Evolutionary conservation across 768 basidiomycete genomes (phyloP).

Genomic region (Amanita jacksonii): DNA sequence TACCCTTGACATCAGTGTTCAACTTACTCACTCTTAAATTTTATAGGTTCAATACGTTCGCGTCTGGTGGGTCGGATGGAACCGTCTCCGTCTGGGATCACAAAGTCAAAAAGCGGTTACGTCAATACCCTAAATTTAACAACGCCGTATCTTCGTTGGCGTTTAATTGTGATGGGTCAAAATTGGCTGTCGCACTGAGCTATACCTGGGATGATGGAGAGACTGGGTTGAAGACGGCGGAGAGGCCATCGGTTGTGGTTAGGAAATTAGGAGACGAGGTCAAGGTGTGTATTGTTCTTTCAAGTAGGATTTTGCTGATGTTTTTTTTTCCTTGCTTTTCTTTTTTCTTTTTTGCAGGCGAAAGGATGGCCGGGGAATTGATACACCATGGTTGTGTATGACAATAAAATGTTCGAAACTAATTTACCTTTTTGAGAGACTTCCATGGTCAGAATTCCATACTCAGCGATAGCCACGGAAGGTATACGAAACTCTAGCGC

Average conservation of each 20-base stretch:
- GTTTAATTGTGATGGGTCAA: constrained; percentile 77
- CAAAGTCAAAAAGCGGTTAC: constrained; percentile 88
- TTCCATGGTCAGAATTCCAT: no score
- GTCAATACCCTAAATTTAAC: constrained; percentile 78
- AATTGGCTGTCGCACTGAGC: constrained; percentile 74
- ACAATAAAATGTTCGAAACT: no score
- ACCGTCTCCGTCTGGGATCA: constrained; percentile 97
- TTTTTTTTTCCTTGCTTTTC: neutral
- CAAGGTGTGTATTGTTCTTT: constrained; percentile 34
- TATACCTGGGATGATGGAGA: constrained; percentile 91
- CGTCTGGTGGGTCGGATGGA: constrained; percentile 90
- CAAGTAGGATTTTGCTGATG: neutral
- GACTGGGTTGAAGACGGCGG: constrained; percentile 53
- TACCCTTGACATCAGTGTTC: no score
- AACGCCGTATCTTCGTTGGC: constrained; percentile 69
- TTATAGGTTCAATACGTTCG: constrained; percentile 82
- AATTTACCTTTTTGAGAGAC: no score
- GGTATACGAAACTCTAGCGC: no score
- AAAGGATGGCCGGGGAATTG: no score
- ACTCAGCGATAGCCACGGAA: no score
- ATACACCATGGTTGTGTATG: no score
- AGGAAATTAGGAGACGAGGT: constrained; percentile 68
- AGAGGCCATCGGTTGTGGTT: constrained; percentile 52
- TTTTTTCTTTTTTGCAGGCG: constrained; percentile 3
- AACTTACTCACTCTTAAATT: no score